Percentiles rank a stretch among this genome's conserved stretches.
phyloP scores from a whole-genome alignment of 1,139 yeast genomes.

The Pichia sp. region DNA sequence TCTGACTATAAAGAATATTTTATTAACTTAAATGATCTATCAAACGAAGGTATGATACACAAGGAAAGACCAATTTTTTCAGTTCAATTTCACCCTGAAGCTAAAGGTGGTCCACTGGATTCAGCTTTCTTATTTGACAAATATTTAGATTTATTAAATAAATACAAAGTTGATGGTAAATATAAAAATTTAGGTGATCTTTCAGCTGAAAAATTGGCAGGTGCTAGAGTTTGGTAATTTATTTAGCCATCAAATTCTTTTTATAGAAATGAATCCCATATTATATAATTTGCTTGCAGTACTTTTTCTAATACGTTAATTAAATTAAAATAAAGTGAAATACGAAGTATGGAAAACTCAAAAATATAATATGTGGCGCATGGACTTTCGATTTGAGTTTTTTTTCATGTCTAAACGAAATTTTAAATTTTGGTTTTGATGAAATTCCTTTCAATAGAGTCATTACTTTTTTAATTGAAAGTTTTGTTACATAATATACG shows the following conservation, averaged over 20 bases:
- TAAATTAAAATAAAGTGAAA: background rate
- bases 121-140: constrained; percentile 86
- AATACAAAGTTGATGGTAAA: constrained; percentile 42
- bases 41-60: constrained; percentile 97
- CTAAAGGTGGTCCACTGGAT: constrained; percentile 97
- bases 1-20: constrained; percentile 80
- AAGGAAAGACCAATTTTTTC: constrained; percentile 81
- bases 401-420: background rate
- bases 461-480: background rate
- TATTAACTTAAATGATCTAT: constrained; percentile 86
- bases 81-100: constrained; percentile 98
- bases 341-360: too few species aligned
- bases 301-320: background rate
- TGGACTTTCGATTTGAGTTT: background rate
- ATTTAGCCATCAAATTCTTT: background rate
- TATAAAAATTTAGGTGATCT: constrained; percentile 43
- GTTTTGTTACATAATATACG: background rate
- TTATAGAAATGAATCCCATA: background rate
- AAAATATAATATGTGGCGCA: background rate
- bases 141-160: constrained; percentile 65
- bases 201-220: constrained; percentile 74
- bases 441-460: background rate
- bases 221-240: constrained; percentile 58
- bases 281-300: background rate
- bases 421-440: background rate